phyloP scores from a whole-genome alignment of 208 protist species.

The Acanthamoeba rhysodes region DNA sequence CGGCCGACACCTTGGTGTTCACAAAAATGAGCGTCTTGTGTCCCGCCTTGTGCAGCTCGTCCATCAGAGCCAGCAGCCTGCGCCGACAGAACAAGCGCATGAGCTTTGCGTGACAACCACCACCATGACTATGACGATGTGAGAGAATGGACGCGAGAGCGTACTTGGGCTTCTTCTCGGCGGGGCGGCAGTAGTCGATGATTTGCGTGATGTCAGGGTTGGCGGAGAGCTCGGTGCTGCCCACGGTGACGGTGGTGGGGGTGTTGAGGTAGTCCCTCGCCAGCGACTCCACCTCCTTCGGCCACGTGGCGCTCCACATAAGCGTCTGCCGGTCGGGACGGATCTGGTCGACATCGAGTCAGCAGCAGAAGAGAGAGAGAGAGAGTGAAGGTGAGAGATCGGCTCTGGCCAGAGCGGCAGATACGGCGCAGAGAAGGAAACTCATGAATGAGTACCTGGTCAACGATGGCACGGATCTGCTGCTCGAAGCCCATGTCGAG shows the following conservation, averaged over 20 bases:
- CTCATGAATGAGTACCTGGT: conserved; percentile 15
- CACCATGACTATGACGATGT: not conserved
- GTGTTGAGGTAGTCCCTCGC: conserved; percentile 90
- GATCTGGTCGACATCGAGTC: conserved; percentile 78
- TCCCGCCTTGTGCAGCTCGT: conserved; percentile 84
- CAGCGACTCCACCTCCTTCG: conserved; percentile 89
- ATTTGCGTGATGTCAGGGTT: conserved; percentile 86
- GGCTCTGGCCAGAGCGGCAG: not conserved
- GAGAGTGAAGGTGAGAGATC: not conserved
- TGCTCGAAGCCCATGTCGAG: conserved; percentile 96
- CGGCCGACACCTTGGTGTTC: conserved; percentile 94
- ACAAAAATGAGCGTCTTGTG: conserved; percentile 94
- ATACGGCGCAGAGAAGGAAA: not conserved
- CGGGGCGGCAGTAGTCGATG: conserved; percentile 77
- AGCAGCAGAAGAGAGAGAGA: no score
- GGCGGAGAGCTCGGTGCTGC: conserved; percentile 83
- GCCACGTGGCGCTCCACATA: conserved; percentile 94
- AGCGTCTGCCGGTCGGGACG: conserved; percentile 92
- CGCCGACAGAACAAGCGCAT: not conserved
- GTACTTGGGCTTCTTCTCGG: conserved; percentile 80
- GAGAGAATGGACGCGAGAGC: not conserved
- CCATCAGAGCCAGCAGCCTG: conserved; percentile 67
- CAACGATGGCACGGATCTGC: conserved; percentile 89
- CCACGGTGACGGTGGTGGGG: conserved; percentile 91
- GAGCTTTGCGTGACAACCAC: not conserved